Conservation (phyloP, 176 grass and related monocot species). For the Oryza longistaminata region DNA sequence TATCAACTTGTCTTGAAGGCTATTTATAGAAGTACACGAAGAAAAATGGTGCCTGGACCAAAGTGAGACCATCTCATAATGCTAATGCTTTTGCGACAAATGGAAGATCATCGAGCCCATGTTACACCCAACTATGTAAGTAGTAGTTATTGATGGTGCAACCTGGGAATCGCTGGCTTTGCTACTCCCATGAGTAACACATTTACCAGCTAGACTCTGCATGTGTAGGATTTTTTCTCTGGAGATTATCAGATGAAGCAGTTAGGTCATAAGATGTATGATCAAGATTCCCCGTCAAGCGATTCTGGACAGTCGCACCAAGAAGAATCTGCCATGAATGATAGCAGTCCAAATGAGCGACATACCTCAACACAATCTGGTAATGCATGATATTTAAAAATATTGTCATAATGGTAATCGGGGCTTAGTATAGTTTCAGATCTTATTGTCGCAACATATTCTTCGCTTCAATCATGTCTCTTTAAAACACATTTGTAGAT, state of each 20-base stretch:
- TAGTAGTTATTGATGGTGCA: constrained; percentile 39
- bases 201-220: constrained; percentile 30
- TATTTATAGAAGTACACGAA: constrained; percentile 3
- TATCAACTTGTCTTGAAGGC: constrained; percentile 20
- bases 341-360: constrained; percentile 60
- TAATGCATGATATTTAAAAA: constrained; percentile 36
- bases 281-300: constrained; percentile 51
- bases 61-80: constrained; percentile 35
- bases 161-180: constrained; percentile 36
- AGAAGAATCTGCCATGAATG: constrained; percentile 70
- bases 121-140: constrained; percentile 48
- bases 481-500: neutral
- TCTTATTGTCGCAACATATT: constrained; percentile 14
- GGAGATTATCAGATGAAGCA: constrained; percentile 50
- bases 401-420: neutral
- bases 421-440: constrained; percentile 4
- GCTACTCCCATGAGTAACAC: constrained; percentile 24
- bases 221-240: constrained; percentile 44
- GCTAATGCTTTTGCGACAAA: constrained; percentile 31
- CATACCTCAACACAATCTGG: constrained; percentile 62
- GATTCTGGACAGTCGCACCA: constrained; percentile 58
- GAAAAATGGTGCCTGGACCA: constrained; percentile 39
- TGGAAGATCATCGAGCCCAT: constrained; percentile 53
- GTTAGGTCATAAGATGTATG: constrained; percentile 43
- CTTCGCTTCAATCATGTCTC: neutral